phyloP scores from a whole-genome alignment of 106 monocot genomes.

The Ottelia alismoides region DNA sequence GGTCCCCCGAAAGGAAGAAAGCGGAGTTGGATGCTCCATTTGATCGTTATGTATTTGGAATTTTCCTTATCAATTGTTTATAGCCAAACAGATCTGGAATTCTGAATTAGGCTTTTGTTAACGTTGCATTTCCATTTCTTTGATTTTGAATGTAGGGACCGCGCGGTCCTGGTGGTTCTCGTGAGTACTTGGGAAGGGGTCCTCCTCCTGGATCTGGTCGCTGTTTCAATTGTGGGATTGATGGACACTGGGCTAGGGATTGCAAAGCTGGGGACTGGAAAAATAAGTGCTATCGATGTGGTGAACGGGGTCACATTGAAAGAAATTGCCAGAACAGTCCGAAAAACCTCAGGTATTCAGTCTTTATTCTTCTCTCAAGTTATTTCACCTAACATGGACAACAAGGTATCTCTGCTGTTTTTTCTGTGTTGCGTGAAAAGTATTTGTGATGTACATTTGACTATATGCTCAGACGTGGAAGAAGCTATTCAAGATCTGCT shows the following conservation, averaged over 20 bases:
- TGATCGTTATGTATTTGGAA: background rate
- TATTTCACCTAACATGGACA: background rate
- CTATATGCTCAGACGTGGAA: conserved; percentile 46
- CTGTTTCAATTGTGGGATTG: conserved; percentile 95
- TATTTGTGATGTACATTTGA: conserved; percentile 1
- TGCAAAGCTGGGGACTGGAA: conserved; percentile 99
- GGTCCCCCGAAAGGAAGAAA: background rate
- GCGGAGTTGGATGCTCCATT: background rate
- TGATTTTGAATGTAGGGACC: conserved; percentile 46
- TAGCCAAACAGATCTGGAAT: background rate
- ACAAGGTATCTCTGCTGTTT: background rate
- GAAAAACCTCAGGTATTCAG: conserved; percentile 43
- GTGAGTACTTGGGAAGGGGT: conserved; percentile 87
- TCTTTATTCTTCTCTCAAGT: background rate
- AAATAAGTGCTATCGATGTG: conserved; percentile 98
- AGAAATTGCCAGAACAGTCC: conserved; percentile 96
- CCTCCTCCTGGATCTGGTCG: conserved; percentile 97
- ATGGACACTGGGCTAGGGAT: conserved; percentile 99
- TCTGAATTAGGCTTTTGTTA: background rate
- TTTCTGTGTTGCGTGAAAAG: background rate
- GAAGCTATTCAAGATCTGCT: conserved; percentile 49
- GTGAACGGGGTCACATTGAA: conserved; percentile 96
- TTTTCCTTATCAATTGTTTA: background rate
- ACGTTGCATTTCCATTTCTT: background rate
- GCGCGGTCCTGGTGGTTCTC: conserved; percentile 62